A percentile compares a stretch with the other conserved stretches of the same genome.
Evolutionary conservation across 495 filamentous ascomycete species (phyloP).

Genomic region (Beverwykella pulmonaria): DNA sequence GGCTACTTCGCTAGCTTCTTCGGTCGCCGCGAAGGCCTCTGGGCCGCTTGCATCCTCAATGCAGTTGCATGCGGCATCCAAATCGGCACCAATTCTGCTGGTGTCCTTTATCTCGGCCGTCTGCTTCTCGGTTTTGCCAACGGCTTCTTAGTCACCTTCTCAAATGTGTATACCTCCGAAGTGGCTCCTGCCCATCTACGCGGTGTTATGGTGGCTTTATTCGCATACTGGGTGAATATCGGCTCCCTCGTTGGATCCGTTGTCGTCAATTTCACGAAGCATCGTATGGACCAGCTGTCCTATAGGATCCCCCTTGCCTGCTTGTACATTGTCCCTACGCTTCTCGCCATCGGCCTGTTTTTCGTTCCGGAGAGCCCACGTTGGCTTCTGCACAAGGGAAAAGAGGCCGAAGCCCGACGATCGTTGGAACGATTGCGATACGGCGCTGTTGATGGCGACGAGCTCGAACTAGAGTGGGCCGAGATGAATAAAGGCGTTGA

Average conservation of each 20-base stretch:
- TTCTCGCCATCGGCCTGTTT: constrained; percentile 61
- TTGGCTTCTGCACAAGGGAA: constrained; percentile 76
- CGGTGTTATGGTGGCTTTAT: constrained; percentile 30
- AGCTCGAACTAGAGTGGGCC: constrained; percentile 19
- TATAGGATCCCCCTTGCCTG: constrained; percentile 62
- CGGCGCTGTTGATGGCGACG: background rate
- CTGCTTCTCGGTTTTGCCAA: constrained; percentile 27
- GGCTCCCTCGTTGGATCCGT: constrained; percentile 25
- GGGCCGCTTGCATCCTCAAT: constrained; percentile 24
- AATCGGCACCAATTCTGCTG: constrained; percentile 12
- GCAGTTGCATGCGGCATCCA: constrained; percentile 24
- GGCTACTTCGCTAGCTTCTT: constrained; percentile 42
- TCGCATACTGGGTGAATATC: constrained; percentile 29
- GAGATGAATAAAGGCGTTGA: constrained; percentile 29
- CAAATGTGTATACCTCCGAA: constrained; percentile 30
- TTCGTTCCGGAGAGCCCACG: constrained; percentile 78
- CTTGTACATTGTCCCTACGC: constrained; percentile 58
- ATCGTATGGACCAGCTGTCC: constrained; percentile 49
- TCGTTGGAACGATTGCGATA: constrained; percentile 63
- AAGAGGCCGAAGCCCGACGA: constrained; percentile 65
- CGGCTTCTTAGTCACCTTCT: constrained; percentile 34
- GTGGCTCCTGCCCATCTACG: constrained; percentile 30
- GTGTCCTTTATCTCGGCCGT: constrained; percentile 27
- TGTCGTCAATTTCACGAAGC: constrained; percentile 28
- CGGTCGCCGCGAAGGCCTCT: constrained; percentile 40